Percentiles rank a stretch among this genome's conserved stretches.
Evolutionary conservation across 2,329 filamentous ascomycete genomes (phyloP).

Genomic region (Botryotinia globosa): DNA sequence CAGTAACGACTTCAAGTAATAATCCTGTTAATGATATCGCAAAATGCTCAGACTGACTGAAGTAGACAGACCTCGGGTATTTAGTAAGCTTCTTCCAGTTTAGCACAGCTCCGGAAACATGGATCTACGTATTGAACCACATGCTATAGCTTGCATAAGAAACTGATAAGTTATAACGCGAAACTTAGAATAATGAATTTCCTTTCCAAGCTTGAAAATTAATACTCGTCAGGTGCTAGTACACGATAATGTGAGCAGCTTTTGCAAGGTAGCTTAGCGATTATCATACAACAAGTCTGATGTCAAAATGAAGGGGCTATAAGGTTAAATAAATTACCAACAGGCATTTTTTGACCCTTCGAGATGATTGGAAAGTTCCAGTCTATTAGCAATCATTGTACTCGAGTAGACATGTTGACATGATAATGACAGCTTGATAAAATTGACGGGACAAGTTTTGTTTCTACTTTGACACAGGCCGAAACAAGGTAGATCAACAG

Average conservation of each 20-base stretch:
- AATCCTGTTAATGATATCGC: not conserved
- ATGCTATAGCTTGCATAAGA: not conserved
- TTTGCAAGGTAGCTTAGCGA: not conserved
- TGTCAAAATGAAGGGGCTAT: conserved; percentile 1
- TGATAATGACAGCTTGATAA: not conserved
- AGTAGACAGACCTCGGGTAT: not conserved
- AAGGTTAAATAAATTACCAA: not conserved
- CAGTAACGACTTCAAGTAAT: conserved; percentile 6
- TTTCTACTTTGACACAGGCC: not conserved
- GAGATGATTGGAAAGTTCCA: not conserved
- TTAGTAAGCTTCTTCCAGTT: not conserved
- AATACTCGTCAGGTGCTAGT: not conserved
- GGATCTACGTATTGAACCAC: not conserved
- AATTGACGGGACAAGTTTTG: not conserved
- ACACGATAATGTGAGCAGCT: not conserved
- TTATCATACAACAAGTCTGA: not conserved
- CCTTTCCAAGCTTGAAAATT: not conserved
- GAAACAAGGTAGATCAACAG: not conserved
- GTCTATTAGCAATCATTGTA: not conserved
- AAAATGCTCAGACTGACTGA: not conserved
- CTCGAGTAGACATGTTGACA: not conserved
- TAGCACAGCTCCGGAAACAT: not conserved
- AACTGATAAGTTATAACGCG: not conserved
- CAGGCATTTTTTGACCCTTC: not conserved
- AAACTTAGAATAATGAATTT: not conserved